A percentile compares a stretch with the other conserved stretches of the same genome.
Conservation (phyloP, 1,284 basidiomycete species). For the Anthracocystis walkeri region DNA sequence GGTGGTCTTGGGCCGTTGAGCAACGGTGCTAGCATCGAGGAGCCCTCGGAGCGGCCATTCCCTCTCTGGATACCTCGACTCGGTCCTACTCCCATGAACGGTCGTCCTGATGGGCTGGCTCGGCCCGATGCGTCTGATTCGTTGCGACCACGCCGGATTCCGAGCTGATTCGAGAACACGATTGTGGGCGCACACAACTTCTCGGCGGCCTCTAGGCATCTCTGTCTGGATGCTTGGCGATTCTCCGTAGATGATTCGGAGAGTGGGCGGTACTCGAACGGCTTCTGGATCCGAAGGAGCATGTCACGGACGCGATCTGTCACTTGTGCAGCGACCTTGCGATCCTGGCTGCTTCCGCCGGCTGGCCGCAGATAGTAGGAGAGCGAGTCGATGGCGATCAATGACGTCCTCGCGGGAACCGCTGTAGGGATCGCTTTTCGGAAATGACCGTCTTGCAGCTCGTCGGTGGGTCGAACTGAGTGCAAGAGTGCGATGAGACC, state of each 20-base stretch:
- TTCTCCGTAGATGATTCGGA: slow-evolving; percentile 13
- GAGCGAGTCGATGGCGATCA: slow-evolving; percentile 45
- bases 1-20: slow-evolving; percentile 31
- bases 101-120: slow-evolving; percentile 14
- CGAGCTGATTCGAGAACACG: slow-evolving; percentile 46
- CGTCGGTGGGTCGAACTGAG: slow-evolving; percentile 37
- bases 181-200: slow-evolving; percentile 40
- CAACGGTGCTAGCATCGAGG: slow-evolving; percentile 31
- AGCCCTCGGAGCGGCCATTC: slow-evolving; percentile 13
- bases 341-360: slow-evolving; percentile 26
- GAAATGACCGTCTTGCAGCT: slow-evolving; percentile 6
- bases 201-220: slow-evolving; percentile 11
- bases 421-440: slow-evolving; percentile 12
- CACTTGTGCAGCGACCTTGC: slow-evolving; percentile 21
- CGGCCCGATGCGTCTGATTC: slow-evolving; percentile 17
- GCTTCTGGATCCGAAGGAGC: slow-evolving; percentile 39
- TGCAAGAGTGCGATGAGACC: slow-evolving; percentile 30
- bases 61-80: slow-evolving; percentile 8
- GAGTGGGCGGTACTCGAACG: slow-evolving; percentile 20
- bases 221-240: slow-evolving; percentile 7
- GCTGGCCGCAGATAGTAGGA: slow-evolving; percentile 35
- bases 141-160: slow-evolving; percentile 21
- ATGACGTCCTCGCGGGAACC: slow-evolving; percentile 27
- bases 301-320: slow-evolving; percentile 30
- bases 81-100: background rate